A percentile compares a stretch with the other conserved stretches of the same genome.
Evolutionary conservation across 495 filamentous ascomycete species (phyloP).

Genomic region (Echria macrotheca): DNA sequence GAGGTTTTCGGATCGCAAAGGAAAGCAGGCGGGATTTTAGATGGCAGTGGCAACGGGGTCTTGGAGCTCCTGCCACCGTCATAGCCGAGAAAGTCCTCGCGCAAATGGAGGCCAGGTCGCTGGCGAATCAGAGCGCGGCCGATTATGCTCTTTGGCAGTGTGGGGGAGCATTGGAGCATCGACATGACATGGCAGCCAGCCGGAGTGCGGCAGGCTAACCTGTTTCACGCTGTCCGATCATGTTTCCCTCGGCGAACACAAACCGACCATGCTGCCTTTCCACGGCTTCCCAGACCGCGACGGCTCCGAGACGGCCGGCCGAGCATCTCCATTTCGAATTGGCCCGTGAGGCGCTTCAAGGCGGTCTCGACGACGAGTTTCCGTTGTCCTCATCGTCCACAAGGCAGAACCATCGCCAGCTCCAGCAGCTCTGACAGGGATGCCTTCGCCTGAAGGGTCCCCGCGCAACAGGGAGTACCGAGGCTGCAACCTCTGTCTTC

Average conservation of each 20-base stretch:
- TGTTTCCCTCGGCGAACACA: too few relatives aligned
- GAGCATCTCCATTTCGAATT: background rate
- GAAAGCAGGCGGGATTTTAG: conserved; percentile 31
- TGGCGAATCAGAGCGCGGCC: conserved; percentile 21
- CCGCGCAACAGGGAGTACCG: conserved; percentile 10
- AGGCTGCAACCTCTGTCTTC: background rate
- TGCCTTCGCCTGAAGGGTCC: conserved; percentile 4
- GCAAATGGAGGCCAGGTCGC: conserved; percentile 19
- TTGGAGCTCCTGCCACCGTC: conserved; percentile 29
- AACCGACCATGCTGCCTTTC: too few relatives aligned
- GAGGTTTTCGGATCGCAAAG: conserved; percentile 24
- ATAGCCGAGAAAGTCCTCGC: conserved; percentile 31
- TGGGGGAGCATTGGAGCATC: conserved; percentile 20
- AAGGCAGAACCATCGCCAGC: too few relatives aligned
- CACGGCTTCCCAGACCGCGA: too few relatives aligned
- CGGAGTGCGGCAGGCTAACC: conserved; percentile 11
- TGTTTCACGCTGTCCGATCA: conserved; percentile 12
- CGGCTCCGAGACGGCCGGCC: background rate
- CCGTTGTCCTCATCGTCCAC: too few relatives aligned
- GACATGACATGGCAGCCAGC: conserved; percentile 25
- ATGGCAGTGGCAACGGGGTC: conserved; percentile 22
- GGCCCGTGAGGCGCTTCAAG: background rate
- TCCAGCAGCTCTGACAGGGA: conserved; percentile 1
- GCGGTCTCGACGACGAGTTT: too few relatives aligned
- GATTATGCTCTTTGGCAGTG: conserved; percentile 26